phyloP scores from a whole-genome alignment of 2,329 filamentous ascomycete genomes.

The Didymellaceae sp. region DNA sequence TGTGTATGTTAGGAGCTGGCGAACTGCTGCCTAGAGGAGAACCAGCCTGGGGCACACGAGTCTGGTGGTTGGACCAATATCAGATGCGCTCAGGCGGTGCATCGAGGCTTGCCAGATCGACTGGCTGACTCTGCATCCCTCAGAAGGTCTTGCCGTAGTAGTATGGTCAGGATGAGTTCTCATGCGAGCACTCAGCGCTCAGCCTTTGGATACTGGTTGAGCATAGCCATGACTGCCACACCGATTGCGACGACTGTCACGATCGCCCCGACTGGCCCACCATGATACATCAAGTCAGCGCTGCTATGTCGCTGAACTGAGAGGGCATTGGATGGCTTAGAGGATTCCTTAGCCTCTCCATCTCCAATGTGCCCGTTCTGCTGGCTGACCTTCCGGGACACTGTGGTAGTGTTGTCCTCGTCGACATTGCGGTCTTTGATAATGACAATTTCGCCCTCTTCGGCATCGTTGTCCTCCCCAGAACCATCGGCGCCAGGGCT shows the following conservation, averaged over 20 bases:
- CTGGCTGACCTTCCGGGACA: slow-evolving; percentile 24
- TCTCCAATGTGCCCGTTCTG: slow-evolving; percentile 43
- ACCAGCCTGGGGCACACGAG: too few relatives aligned
- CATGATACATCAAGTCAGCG: slow-evolving; percentile 42
- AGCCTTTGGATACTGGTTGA: slow-evolving; percentile 53
- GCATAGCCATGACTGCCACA: slow-evolving; percentile 50
- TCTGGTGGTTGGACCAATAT: background rate
- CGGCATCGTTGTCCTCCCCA: slow-evolving; percentile 30
- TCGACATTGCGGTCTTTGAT: slow-evolving; percentile 43
- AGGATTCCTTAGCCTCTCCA: slow-evolving; percentile 27
- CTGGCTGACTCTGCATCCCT: slow-evolving; percentile 5
- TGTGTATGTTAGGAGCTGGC: background rate
- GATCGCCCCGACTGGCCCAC: slow-evolving; percentile 48
- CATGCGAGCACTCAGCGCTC: slow-evolving; percentile 48
- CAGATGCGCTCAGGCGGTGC: background rate
- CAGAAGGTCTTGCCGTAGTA: slow-evolving; percentile 5
- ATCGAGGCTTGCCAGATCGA: background rate
- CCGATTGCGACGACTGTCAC: slow-evolving; percentile 50
- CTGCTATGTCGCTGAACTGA: slow-evolving; percentile 36
- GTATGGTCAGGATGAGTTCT: slow-evolving; percentile 3
- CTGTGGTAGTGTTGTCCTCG: slow-evolving; percentile 29
- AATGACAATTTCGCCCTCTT: slow-evolving; percentile 47
- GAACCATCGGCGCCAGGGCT: slow-evolving; percentile 24
- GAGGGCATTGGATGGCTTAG: slow-evolving; percentile 34
- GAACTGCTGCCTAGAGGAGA: background rate